Percentiles rank a stretch among this genome's conserved stretches.
Evolutionary conservation across 495 filamentous ascomycete species (phyloP).

Genomic region (Talaromyces adpressus): DNA sequence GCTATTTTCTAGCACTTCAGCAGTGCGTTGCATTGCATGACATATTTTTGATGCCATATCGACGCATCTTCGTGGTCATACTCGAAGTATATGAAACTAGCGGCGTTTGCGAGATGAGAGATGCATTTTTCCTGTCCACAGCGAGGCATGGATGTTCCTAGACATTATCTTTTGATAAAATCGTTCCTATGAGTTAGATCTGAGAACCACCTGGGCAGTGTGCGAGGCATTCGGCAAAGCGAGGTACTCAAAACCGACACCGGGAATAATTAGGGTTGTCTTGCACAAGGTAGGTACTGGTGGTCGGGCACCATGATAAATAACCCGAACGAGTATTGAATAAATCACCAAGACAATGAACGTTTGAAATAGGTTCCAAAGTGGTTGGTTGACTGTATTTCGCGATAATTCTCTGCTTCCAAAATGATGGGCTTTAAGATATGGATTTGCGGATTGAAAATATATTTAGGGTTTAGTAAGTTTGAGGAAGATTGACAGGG

Average conservation of each 20-base stretch:
- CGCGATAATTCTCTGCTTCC: too few relatives aligned
- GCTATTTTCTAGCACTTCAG: background rate
- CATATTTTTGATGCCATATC: background rate
- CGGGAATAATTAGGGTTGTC: too few relatives aligned
- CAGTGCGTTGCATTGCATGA: background rate
- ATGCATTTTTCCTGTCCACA: background rate
- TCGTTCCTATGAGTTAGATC: background rate
- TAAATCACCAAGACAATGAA: too few relatives aligned
- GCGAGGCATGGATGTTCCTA: background rate
- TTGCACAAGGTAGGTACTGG: too few relatives aligned
- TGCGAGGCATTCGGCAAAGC: background rate
- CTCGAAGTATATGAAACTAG: background rate
- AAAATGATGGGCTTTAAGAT: too few relatives aligned
- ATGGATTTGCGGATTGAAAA: too few relatives aligned
- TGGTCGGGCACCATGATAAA: too few relatives aligned
- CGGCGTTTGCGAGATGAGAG: background rate
- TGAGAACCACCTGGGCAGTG: background rate
- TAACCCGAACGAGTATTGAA: too few relatives aligned
- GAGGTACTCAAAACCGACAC: background rate
- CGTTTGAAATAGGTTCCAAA: too few relatives aligned
- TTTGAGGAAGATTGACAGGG: too few relatives aligned
- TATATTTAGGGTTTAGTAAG: too few relatives aligned
- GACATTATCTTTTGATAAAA: background rate
- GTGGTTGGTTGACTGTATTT: too few relatives aligned
- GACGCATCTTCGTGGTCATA: background rate